These are phyloP conservation scores for Quercus bicolor DNA, from an alignment of 306 rosid species.

Conservation along the genomic window DNA sequence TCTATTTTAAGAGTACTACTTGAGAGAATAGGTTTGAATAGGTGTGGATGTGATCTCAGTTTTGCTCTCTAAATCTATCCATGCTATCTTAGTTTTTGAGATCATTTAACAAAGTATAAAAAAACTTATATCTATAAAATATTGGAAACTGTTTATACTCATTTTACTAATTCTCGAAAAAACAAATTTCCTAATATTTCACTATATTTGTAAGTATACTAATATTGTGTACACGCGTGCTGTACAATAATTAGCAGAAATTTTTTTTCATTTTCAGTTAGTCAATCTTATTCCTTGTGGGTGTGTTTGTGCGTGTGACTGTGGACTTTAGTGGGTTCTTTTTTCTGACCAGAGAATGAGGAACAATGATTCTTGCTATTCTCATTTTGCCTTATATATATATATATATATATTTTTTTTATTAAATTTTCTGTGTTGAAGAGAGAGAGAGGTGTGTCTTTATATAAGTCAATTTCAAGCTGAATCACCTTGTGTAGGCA, in stretches of 20 bases:
- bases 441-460: background rate
- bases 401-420: background rate
- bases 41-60: background rate
- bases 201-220: background rate
- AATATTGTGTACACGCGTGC: constrained; percentile 35
- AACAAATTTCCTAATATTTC: too few species aligned
- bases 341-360: constrained; percentile 23
- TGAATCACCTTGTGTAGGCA: too few species aligned
- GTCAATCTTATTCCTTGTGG: constrained; percentile 52
- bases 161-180: too few species aligned
- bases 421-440: background rate
- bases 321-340: constrained; percentile 42
- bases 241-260: constrained; percentile 6
- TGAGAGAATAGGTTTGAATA: background rate
- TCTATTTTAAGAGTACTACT: background rate
- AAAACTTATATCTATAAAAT: too few species aligned
- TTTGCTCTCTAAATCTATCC: background rate
- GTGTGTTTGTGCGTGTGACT: constrained; percentile 34
- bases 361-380: constrained; percentile 14
- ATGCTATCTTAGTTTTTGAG: too few species aligned
- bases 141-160: too few species aligned
- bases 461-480: too few species aligned
- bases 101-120: too few species aligned
- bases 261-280: constrained; percentile 9
- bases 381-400: background rate